Evolutionary conservation across 2,329 filamentous ascomycete genomes (phyloP), one percentile per base, ranked within the genome.

Genomic region (Curvularia sp.): DNA sequence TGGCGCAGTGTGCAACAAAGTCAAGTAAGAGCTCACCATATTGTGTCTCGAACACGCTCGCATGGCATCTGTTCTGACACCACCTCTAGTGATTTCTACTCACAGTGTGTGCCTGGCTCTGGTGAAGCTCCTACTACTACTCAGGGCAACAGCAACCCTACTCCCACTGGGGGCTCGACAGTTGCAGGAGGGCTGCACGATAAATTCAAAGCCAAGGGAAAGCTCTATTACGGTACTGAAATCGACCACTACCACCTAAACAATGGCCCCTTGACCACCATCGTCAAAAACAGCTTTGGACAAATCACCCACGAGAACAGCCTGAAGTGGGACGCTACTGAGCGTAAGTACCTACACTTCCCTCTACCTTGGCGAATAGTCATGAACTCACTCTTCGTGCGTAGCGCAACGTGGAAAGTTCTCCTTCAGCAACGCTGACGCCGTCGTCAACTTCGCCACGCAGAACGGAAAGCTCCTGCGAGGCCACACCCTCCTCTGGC

Each of bases 281-380:
- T 83, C 62, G 78, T 80, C 54, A 79, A 88, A n/a, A 47, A 47
- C 2, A 20, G n/a, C 74, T 90, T 89, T 61, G 87, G 87, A 18
- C 84, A 87, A 72, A 79, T 90, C 24, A 89, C 88, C 0, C 83
- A 85, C 1, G 88, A 90, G 79, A 90, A 91, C 80, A 65, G 82
- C 70, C 88, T 89, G 84, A 90, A 90, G 77, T 90, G 87, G 87
- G 85, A 89, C 64, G 78, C 83, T 33, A 80, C 80, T 18, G 79
- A 89, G 74, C 69, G 72, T 57, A 70, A 72, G 31, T 78, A 79
- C 59, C 9, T 8, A 18, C 2, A 12, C n/a, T 13, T 31, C 7
- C n/a, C 18, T 47, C 5, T 18, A 31, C 8, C n/a, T 28, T 20
- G 28, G 10, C 13, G 8, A 4, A 28, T 28, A 6, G 15, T 47